These are phyloP conservation scores for Metschnikowia sp. DNA, from an alignment of 805 yeast species.

Conservation along the genomic window DNA sequence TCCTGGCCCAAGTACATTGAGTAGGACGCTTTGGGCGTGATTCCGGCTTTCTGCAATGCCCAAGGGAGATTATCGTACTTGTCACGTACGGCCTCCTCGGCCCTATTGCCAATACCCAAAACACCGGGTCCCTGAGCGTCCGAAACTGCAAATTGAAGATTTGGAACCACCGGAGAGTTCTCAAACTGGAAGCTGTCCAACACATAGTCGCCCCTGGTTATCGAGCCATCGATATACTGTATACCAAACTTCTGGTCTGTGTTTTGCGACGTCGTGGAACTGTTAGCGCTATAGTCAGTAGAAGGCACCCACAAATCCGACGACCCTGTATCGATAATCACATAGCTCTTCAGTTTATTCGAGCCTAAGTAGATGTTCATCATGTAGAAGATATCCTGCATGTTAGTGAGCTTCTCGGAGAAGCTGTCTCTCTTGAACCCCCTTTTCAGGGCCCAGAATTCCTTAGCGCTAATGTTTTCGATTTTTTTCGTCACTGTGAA, in stretches of 20 bases:
- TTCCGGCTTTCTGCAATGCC: conserved; percentile 54
- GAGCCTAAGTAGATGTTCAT: conserved; percentile 17
- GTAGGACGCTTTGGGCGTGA: conserved; percentile 53
- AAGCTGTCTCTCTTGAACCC: conserved; percentile 4
- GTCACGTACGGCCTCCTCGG: conserved; percentile 1
- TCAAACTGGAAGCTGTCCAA: conserved; percentile 9
- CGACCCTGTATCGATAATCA: conserved; percentile 43
- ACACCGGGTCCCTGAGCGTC: conserved; percentile 5
- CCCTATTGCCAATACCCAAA: conserved; percentile 10
- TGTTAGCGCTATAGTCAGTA: conserved; percentile 3
- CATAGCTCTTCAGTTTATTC: conserved; percentile 20
- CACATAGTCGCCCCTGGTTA: conserved; percentile 9
- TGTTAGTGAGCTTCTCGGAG: conserved; percentile 1
- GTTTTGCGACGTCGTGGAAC: conserved; percentile 5
- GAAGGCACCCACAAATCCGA: conserved; percentile 39
- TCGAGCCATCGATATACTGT: conserved; percentile 8
- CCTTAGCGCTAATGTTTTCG: not conserved
- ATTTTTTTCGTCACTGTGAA: conserved; percentile 3
- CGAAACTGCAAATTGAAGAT: conserved; percentile 14
- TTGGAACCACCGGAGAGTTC: not conserved
- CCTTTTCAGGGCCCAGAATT: not conserved
- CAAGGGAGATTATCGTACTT: conserved; percentile 53
- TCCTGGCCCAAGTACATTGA: conserved; percentile 55
- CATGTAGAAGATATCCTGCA: conserved; percentile 10
- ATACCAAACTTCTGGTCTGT: conserved; percentile 6